These are phyloP conservation scores for Aspergillus arachidicola DNA, from an alignment of 2,329 filamentous ascomycete genomes.

Conservation along the genomic window DNA sequence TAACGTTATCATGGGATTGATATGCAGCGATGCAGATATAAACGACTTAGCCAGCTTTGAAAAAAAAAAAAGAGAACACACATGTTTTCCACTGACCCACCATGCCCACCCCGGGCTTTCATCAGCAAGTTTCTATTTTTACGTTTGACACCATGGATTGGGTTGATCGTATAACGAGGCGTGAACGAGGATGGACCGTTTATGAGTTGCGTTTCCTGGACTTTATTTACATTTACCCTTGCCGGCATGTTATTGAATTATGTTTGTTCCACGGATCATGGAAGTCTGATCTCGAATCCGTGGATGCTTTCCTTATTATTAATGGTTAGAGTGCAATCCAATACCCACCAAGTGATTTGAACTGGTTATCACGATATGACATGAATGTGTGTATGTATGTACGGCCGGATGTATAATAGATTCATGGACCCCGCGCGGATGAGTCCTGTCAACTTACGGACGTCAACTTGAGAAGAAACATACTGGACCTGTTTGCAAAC, in stretches of 20 bases:
- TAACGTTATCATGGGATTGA: constrained; percentile 17
- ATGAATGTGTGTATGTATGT: background rate
- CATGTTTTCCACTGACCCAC: constrained; percentile 1
- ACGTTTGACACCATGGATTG: constrained; percentile 23
- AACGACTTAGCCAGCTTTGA: constrained; percentile 8
- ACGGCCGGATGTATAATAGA: constrained; percentile 4
- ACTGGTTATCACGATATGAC: background rate
- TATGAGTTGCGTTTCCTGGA: constrained; percentile 9
- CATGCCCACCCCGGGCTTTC: constrained; percentile 8
- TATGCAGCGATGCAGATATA: constrained; percentile 14
- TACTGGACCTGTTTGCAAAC: background rate
- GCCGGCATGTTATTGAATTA: constrained; percentile 9
- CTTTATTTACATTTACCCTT: constrained; percentile 22
- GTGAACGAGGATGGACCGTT: constrained; percentile 3
- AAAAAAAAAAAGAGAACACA: constrained; percentile 2
- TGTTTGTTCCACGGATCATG: constrained; percentile 4
- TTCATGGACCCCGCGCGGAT: background rate
- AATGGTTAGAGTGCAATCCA: constrained; percentile 16
- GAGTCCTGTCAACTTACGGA: background rate
- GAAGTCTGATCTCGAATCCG: constrained; percentile 21
- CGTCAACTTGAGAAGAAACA: background rate
- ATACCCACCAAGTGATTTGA: constrained; percentile 17
- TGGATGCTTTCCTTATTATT: constrained; percentile 11
- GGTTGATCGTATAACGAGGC: constrained; percentile 7
- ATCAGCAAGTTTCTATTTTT: constrained; percentile 15